phyloP scores from a whole-genome alignment of 352 stramenopile genomes.

The Phytophthora foliorum region DNA sequence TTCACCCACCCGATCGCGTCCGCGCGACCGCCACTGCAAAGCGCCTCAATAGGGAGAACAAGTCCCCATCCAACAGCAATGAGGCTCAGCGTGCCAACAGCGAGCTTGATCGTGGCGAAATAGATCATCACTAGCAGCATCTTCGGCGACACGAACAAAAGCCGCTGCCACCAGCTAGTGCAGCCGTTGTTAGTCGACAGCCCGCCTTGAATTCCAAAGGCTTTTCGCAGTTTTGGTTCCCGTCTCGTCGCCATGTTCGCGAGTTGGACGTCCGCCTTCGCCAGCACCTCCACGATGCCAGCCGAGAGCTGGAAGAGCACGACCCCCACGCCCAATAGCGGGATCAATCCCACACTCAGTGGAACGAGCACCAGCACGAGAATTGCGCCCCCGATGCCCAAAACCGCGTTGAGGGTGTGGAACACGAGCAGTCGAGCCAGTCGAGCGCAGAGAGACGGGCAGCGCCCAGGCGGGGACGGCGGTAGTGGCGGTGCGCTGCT shows the following conservation, averaged over 20 bases:
- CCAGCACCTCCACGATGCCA: slow-evolving; percentile 25
- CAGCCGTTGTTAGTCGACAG: slow-evolving; percentile 37
- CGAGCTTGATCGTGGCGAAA: slow-evolving; percentile 57
- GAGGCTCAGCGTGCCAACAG: slow-evolving; percentile 42
- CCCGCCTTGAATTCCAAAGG: slow-evolving; percentile 34
- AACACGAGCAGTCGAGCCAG: slow-evolving; percentile 30
- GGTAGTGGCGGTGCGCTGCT: slow-evolving; percentile 1
- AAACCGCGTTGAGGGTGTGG: slow-evolving; percentile 34
- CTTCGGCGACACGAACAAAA: slow-evolving; percentile 40
- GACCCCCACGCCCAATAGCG: slow-evolving; percentile 34
- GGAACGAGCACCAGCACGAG: slow-evolving; percentile 39
- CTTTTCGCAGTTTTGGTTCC: slow-evolving; percentile 23
- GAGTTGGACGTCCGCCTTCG: slow-evolving; percentile 31
- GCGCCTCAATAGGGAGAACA: slow-evolving; percentile 46
- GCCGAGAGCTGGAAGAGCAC: slow-evolving; percentile 44
- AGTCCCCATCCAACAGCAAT: slow-evolving; percentile 35
- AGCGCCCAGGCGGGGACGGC: neutral
- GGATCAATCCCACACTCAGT: slow-evolving; percentile 37
- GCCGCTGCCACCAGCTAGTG: slow-evolving; percentile 12
- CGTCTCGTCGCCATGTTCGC: slow-evolving; percentile 32
- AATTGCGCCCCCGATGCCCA: slow-evolving; percentile 33
- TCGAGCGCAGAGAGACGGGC: slow-evolving; percentile 1
- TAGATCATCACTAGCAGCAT: slow-evolving; percentile 52
- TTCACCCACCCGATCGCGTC: slow-evolving; percentile 33
- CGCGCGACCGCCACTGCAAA: slow-evolving; percentile 23